Conservation (phyloP, 495 filamentous ascomycete species). For the Penicillium antarcticum region DNA sequence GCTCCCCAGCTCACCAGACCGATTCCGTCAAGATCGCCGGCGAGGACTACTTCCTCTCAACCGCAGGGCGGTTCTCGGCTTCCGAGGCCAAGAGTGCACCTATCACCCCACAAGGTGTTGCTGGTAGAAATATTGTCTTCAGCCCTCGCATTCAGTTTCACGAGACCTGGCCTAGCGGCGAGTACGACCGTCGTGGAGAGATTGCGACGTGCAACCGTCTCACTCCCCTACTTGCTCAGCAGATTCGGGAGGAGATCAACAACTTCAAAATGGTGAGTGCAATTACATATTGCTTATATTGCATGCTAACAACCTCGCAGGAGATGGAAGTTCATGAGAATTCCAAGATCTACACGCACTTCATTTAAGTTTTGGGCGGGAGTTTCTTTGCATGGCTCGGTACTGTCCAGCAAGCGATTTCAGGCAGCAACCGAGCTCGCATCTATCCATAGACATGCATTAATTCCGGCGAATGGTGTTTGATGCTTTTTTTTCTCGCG, state of each 20-base stretch:
- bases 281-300: not conserved
- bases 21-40: slow-evolving; percentile 70
- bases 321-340: slow-evolving; percentile 99
- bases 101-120: slow-evolving; percentile 63
- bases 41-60: slow-evolving; percentile 83
- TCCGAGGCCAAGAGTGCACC: slow-evolving; percentile 72
- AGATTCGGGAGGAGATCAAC: slow-evolving; percentile 99
- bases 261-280: slow-evolving; percentile 96
- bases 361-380: slow-evolving; percentile 64
- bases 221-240: slow-evolving; percentile 94
- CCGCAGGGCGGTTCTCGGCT: slow-evolving; percentile 55
- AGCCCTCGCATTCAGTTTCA: slow-evolving; percentile 92
- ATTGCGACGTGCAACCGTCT: slow-evolving; percentile 97
- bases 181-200: slow-evolving; percentile 95
- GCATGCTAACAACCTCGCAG: slow-evolving; percentile 50
- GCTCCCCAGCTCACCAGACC: slow-evolving; percentile 54
- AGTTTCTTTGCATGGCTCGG: slow-evolving; percentile 23
- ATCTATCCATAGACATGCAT: slow-evolving; percentile 33
- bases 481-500: slow-evolving; percentile 9
- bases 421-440: slow-evolving; percentile 8
- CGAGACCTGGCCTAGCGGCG: slow-evolving; percentile 91
- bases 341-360: slow-evolving; percentile 99
- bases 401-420: not conserved
- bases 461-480: slow-evolving; percentile 26
- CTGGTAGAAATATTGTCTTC: slow-evolving; percentile 77